phyloP scores from a whole-genome alignment of 1,284 basidiomycete genomes.

The Rhodotorula sp. region DNA sequence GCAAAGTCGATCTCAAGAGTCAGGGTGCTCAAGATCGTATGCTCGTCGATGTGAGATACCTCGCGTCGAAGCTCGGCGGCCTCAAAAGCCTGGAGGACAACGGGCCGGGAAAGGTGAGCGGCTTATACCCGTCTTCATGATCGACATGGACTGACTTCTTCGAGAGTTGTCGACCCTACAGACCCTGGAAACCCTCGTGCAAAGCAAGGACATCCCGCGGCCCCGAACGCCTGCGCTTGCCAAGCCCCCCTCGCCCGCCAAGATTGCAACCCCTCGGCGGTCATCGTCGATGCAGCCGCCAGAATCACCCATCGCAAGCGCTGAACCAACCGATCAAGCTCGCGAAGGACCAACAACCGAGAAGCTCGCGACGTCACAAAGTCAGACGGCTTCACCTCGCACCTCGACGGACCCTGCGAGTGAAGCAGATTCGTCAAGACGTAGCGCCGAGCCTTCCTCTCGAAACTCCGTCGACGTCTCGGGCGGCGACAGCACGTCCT shows the following conservation, averaged over 20 bases:
- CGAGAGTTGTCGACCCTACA: neutral
- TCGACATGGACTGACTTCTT: neutral
- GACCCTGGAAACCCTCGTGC: conserved; percentile 29
- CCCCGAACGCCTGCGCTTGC: neutral
- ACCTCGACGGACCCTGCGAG: too few relatives aligned
- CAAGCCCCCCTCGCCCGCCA: neutral
- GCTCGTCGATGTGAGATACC: conserved; percentile 40
- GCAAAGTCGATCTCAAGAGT: conserved; percentile 72
- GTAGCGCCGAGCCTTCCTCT: too few relatives aligned
- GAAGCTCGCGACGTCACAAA: too few relatives aligned
- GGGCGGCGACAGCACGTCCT: neutral
- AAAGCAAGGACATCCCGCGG: conserved; percentile 15
- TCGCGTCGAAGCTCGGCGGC: conserved; percentile 39
- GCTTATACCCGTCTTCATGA: neutral
- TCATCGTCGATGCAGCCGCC: conserved; percentile 3
- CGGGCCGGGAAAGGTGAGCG: conserved; percentile 23
- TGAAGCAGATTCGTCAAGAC: too few relatives aligned
- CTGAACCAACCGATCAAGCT: too few relatives aligned
- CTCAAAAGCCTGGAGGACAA: conserved; percentile 42
- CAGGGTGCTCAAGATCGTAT: conserved; percentile 69
- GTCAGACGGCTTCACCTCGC: too few relatives aligned
- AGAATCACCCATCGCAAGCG: too few relatives aligned
- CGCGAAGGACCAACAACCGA: too few relatives aligned
- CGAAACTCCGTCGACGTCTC: too few relatives aligned
- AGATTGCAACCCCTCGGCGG: conserved; percentile 2